Evolutionary conservation across 1,284 basidiomycete genomes (phyloP).

Genomic region (Microbotryum lychnidis-dioicae): DNA sequence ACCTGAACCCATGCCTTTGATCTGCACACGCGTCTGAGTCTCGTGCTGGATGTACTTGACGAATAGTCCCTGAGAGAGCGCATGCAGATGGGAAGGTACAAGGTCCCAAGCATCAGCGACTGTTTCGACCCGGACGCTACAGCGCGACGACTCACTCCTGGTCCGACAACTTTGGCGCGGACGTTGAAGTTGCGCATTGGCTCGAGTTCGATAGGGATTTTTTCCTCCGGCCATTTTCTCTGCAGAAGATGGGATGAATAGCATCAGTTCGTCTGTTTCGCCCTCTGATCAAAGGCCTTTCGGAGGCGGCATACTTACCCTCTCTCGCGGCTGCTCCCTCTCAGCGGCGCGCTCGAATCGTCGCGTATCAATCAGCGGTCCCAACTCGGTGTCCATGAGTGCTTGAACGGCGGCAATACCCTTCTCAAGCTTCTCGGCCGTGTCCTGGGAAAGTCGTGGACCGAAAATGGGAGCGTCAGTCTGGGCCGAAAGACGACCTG

Average conservation of each 20-base stretch:
- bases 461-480: neutral
- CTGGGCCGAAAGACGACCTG: neutral
- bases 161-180: slow-evolving; percentile 93
- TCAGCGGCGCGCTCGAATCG: slow-evolving; percentile 10
- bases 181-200: slow-evolving; percentile 94
- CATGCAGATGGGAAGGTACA: neutral
- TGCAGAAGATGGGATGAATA: slow-evolving; percentile 26
- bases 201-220: slow-evolving; percentile 77
- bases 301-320: slow-evolving; percentile 3
- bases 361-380: slow-evolving; percentile 79
- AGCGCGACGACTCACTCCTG: slow-evolving; percentile 55
- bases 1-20: slow-evolving; percentile 89
- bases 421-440: slow-evolving; percentile 66
- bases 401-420: slow-evolving; percentile 73
- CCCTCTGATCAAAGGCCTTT: slow-evolving; percentile 5
- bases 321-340: slow-evolving; percentile 11
- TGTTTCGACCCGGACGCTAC: neutral
- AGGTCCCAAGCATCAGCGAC: neutral
- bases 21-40: slow-evolving; percentile 93
- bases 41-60: slow-evolving; percentile 98
- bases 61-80: slow-evolving; percentile 65
- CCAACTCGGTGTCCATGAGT: slow-evolving; percentile 73
- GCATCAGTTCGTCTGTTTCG: neutral
- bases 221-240: slow-evolving; percentile 95
- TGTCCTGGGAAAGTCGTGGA: slow-evolving; percentile 40